A percentile compares a stretch with the other conserved stretches of the same genome.
phyloP scores from a whole-genome alignment of 1,284 basidiomycete genomes.

The Cutaneotrichosporon daszewskae region DNA sequence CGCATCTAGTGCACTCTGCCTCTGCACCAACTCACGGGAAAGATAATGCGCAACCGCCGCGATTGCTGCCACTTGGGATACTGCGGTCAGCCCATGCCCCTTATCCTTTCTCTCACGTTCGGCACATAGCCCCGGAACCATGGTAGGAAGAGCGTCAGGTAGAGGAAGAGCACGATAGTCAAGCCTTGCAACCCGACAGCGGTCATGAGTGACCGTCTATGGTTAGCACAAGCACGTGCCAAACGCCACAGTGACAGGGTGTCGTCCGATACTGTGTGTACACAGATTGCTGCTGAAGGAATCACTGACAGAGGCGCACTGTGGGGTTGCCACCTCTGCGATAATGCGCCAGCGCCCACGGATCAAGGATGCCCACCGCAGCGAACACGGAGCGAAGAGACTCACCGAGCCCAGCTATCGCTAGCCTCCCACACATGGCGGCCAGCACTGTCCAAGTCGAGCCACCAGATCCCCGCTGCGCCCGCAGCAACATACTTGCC shows the following conservation, averaged over 20 bases:
- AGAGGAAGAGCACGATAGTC: slow-evolving; percentile 45
- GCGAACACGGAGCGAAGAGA: too few relatives aligned
- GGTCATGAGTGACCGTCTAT: slow-evolving; percentile 9
- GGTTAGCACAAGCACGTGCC: slow-evolving; percentile 3
- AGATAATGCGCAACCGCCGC: slow-evolving; percentile 36
- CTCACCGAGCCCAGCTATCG: slow-evolving; percentile 27
- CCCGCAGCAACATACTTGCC: slow-evolving; percentile 44
- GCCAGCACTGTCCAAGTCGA: slow-evolving; percentile 23
- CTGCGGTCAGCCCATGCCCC: slow-evolving; percentile 19
- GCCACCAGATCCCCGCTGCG: slow-evolving; percentile 37
- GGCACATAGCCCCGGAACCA: slow-evolving; percentile 45
- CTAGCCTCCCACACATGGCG: slow-evolving; percentile 16
- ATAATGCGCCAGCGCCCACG: too few relatives aligned
- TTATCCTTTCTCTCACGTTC: slow-evolving; percentile 28
- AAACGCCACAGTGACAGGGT: too few relatives aligned
- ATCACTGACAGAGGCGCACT: too few relatives aligned
- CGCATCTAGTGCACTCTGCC: neutral
- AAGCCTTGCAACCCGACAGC: slow-evolving; percentile 22
- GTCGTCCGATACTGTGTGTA: too few relatives aligned
- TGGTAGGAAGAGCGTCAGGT: slow-evolving; percentile 45
- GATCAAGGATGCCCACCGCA: too few relatives aligned
- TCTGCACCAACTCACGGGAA: slow-evolving; percentile 30
- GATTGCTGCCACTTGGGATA: slow-evolving; percentile 47
- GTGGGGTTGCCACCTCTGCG: too few relatives aligned
- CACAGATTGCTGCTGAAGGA: too few relatives aligned